A percentile compares a stretch with the other conserved stretches of the same genome.
Conservation (phyloP, 75 land plant species). For the Sequoia sempervirens region DNA sequence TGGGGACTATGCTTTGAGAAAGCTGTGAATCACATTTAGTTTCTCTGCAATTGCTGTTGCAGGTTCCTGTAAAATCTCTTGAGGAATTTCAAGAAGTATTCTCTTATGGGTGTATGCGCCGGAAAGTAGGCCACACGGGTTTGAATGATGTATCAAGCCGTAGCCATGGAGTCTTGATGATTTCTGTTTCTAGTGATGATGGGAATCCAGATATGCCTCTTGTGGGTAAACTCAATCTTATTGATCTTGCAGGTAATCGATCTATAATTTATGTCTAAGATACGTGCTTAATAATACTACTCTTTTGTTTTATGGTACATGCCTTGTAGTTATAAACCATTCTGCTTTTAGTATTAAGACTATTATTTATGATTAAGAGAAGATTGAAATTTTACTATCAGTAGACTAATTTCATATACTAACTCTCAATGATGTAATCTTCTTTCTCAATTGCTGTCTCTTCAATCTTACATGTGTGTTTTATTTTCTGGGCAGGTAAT, state of each 20-base stretch:
- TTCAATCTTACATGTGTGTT: background rate
- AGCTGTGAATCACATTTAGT: background rate
- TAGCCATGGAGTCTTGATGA: conserved; percentile 77
- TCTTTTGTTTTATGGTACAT: background rate
- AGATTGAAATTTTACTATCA: background rate
- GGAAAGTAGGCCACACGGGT: conserved; percentile 81
- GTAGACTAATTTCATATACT: background rate
- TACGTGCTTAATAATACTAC: background rate
- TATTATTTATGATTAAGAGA: background rate
- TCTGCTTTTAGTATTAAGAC: background rate
- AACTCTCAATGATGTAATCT: background rate
- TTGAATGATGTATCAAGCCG: conserved; percentile 89
- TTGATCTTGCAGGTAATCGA: conserved; percentile 85
- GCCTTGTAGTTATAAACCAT: background rate
- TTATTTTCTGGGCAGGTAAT: conserved; percentile 49
- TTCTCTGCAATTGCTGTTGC: conserved; percentile 6
- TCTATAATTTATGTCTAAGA: background rate
- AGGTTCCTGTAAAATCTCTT: conserved; percentile 56
- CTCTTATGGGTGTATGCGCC: conserved; percentile 43
- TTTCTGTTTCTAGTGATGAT: conserved; percentile 41
- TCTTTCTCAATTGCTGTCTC: background rate
- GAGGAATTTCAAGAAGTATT: conserved; percentile 53
- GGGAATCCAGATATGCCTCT: conserved; percentile 14
- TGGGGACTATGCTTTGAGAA: background rate
- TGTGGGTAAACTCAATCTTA: conserved; percentile 81